A percentile compares a stretch with the other conserved stretches of the same genome.
Conservation (phyloP, 805 yeast genomes). For the Kodamaea kakaduensis region DNA sequence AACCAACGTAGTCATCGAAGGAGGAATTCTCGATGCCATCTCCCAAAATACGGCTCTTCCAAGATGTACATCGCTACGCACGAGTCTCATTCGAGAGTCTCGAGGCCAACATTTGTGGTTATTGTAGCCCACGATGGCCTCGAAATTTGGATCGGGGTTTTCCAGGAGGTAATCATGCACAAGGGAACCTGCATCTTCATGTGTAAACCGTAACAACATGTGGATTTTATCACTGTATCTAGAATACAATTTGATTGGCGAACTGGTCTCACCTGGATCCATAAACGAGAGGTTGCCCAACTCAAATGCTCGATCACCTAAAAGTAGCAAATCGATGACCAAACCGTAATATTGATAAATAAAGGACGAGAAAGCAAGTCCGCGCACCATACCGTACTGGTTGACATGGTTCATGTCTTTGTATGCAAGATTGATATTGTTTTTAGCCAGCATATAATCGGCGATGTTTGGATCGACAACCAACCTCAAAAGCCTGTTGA, state of each 20-base stretch:
- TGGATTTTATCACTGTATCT: conserved; percentile 82
- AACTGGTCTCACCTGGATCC: conserved; percentile 60
- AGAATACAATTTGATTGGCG: conserved; percentile 77
- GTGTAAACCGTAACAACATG: conserved; percentile 69
- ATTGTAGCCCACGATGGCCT: conserved; percentile 78
- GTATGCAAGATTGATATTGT: conserved; percentile 74
- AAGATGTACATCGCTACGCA: conserved; percentile 86
- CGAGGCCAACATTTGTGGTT: conserved; percentile 94
- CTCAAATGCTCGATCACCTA: conserved; percentile 88
- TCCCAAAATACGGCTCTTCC: conserved; percentile 96
- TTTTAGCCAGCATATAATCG: conserved; percentile 89
- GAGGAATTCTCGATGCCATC: conserved; percentile 71
- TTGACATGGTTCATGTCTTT: conserved; percentile 96
- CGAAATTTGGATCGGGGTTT: conserved; percentile 91
- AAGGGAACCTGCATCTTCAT: conserved; percentile 70
- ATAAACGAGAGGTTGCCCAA: conserved; percentile 76
- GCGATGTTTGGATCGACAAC: conserved; percentile 89
- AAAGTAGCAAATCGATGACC: conserved; percentile 70
- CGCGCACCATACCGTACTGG: conserved; percentile 82
- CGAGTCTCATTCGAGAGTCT: conserved; percentile 83
- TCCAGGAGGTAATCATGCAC: conserved; percentile 73
- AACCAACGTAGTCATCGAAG: conserved; percentile 61
- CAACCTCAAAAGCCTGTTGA: conserved; percentile 75
- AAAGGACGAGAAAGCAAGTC: conserved; percentile 86
- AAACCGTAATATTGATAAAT: conserved; percentile 88